phyloP scores from a whole-genome alignment of 345 rosid species.

The Rhodamnia rubescens region DNA sequence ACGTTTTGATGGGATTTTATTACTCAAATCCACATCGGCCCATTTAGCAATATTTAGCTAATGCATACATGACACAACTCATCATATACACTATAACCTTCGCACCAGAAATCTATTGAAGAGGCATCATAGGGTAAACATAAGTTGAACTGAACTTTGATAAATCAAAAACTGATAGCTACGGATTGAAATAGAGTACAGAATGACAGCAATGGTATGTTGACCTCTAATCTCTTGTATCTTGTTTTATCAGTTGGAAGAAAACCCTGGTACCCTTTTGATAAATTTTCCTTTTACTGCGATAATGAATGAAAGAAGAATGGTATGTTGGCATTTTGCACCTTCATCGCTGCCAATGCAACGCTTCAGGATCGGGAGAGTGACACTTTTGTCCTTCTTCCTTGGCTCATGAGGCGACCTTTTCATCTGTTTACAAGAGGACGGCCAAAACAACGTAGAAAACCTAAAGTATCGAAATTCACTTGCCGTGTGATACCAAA shows the following conservation, averaged over 20 bases:
- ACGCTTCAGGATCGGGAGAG: not conserved
- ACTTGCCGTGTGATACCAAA: not conserved
- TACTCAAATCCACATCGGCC: too few species aligned
- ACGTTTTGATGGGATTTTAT: too few species aligned
- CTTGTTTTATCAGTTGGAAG: too few species aligned
- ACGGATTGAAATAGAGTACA: not conserved
- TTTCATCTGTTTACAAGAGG: not conserved
- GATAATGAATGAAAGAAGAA: not conserved
- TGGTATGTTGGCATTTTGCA: not conserved
- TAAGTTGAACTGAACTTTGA: slow-evolving; percentile 9
- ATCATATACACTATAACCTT: slow-evolving; percentile 26
- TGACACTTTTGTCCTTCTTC: not conserved
- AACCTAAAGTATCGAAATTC: not conserved
- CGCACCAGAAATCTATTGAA: slow-evolving; percentile 85
- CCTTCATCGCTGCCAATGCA: not conserved
- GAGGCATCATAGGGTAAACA: slow-evolving; percentile 9
- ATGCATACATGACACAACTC: too few species aligned
- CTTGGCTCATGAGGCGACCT: not conserved
- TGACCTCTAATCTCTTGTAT: too few species aligned
- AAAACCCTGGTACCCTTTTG: too few species aligned
- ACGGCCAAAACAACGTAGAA: not conserved
- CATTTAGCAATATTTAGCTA: too few species aligned
- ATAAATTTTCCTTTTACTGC: not conserved
- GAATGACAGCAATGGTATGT: not conserved
- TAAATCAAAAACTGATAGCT: not conserved